Base-by-base conservation (phyloP, 768 basidiomycete genomes). In the Lactifluus volemus region DNA sequence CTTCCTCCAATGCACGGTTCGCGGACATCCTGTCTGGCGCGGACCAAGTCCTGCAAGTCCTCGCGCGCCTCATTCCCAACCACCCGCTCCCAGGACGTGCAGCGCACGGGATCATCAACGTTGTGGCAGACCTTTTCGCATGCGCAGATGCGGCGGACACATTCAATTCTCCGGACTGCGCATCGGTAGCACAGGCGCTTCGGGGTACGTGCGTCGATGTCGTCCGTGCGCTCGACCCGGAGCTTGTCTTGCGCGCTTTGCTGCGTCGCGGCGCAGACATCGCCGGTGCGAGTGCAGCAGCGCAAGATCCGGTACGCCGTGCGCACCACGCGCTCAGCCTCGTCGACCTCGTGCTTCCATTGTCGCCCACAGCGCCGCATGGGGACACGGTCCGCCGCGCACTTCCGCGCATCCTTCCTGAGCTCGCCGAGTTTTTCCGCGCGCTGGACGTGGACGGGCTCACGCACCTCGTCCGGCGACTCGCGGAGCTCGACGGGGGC, bases 401-500 rank as follows among this genome's bases (percentile, higher is more conserved):
- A 12, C 72, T 91, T 15, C 85, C 88, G 3, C 78, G 74, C 32
- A 70, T 84, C 19, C 73, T 89, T 4, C 69, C 71, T 3, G 82
- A 89, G 47, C 66, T 89, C 9, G 74, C 70, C 59, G 55, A 69
- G 1, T 89, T 90, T 71, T 79, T 84, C 68, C 76, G 74, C 7
- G 71, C 79, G 5, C 73, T 90, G 36, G 82, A 85, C 58, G 75
- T 80, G 2, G 80, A 83, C 57, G 80, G 74, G 34, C 53, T 58
- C 19, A 72, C 77, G 2, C 75, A 77, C 42, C 69, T 90, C 29
- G 68, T 89, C 30, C 72, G 77, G 50, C 77, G 82, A 5, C 75
- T 91, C 3, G 74, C 80, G 21, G 73, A 70, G 17, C 70, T 90
- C 14, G 89, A 92, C 63, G 70, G 75, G 5, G 83, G 81, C 2